These are phyloP conservation scores for Suillus subaureus DNA, from an alignment of 768 basidiomycete genomes.

Conservation along the genomic window DNA sequence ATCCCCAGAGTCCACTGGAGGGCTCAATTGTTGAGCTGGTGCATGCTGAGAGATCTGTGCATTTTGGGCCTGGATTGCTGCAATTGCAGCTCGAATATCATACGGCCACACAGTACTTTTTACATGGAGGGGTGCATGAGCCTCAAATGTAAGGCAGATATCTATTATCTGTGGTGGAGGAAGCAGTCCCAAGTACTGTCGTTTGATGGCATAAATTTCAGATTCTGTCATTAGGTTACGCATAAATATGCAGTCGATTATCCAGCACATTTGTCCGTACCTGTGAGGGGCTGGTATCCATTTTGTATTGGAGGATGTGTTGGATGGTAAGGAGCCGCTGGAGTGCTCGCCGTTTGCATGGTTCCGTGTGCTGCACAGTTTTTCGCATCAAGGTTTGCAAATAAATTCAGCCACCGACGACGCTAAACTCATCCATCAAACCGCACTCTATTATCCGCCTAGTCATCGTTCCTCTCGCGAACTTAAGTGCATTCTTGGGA, in stretches of 20 bases:
- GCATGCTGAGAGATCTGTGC: constrained; percentile 25
- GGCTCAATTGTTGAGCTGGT: constrained; percentile 17
- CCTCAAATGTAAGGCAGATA: constrained; percentile 72
- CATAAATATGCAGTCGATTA: constrained; percentile 28
- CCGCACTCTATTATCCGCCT: no score
- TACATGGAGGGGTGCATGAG: constrained; percentile 65
- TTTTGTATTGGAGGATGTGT: constrained; percentile 40
- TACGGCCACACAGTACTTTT: constrained; percentile 73
- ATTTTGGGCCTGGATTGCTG: constrained; percentile 42
- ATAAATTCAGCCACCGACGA: constrained; percentile 3
- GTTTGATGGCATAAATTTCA: constrained; percentile 62
- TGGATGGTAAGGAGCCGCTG: constrained; percentile 39
- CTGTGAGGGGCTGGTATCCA: constrained; percentile 38
- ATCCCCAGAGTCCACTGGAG: constrained; percentile 2
- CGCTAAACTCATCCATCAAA: neutral
- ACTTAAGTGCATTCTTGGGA: neutral
- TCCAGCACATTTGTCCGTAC: constrained; percentile 31
- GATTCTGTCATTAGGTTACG: constrained; percentile 34
- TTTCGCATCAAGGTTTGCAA: constrained; percentile 63
- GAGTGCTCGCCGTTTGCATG: constrained; percentile 53
- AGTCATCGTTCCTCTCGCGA: neutral
- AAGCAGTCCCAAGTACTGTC: constrained; percentile 69
- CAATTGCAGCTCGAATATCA: constrained; percentile 67
- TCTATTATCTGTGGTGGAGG: constrained; percentile 76
- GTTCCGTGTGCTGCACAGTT: constrained; percentile 74